Conservation (phyloP, 805 yeast species). For the Komagataella phaffii region DNA sequence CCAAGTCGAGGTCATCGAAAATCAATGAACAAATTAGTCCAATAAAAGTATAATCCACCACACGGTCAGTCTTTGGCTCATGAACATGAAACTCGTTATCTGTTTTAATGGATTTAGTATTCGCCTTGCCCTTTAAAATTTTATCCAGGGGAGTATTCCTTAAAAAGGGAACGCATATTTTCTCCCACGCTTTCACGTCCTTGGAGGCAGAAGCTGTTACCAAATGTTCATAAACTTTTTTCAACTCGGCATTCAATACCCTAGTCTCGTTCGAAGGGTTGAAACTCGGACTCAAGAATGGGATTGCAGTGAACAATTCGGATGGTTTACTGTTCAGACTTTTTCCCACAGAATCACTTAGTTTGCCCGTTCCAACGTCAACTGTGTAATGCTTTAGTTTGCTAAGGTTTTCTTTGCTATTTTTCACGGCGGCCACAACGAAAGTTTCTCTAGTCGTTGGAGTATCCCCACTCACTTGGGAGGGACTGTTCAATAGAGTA, state of each 20-base stretch:
- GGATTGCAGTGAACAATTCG: not conserved
- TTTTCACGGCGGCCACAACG: constrained; percentile 26
- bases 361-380: constrained; percentile 53
- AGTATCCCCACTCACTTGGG: constrained; percentile 28
- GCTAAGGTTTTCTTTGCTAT: constrained; percentile 27
- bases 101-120: constrained; percentile 3
- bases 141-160: constrained; percentile 15
- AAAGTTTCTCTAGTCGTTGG: constrained; percentile 24
- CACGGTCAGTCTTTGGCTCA: constrained; percentile 53
- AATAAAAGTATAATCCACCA: constrained; percentile 47
- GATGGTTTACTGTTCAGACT: constrained; percentile 18
- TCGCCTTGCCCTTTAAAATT: constrained; percentile 9
- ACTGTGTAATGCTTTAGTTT: constrained; percentile 31
- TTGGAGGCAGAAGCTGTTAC: not conserved
- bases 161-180: constrained; percentile 15
- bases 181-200: constrained; percentile 16
- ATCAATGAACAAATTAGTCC: constrained; percentile 23
- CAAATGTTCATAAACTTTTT: constrained; percentile 1
- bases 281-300: not conserved
- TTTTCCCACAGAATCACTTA: constrained; percentile 61
- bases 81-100: constrained; percentile 24
- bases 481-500: constrained; percentile 12
- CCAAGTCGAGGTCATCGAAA: constrained; percentile 21
- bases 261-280: constrained; percentile 1
- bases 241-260: not conserved